These are phyloP conservation scores for Psilocybe azurescens DNA, from an alignment of 768 basidiomycete genomes.

Conservation along the genomic window DNA sequence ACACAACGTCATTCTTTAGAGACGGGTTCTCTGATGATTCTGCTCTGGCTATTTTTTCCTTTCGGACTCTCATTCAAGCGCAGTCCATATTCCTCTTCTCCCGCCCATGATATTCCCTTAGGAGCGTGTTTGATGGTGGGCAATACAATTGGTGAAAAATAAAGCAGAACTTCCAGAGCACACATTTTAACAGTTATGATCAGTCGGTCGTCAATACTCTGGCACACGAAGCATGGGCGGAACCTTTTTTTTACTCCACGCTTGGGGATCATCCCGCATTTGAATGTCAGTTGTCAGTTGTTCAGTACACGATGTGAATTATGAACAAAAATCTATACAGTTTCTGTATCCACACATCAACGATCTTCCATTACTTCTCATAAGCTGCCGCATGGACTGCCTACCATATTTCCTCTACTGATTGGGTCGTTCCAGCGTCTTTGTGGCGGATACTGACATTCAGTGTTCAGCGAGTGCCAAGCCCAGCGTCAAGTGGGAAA, in stretches of 20 bases:
- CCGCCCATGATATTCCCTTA: background rate
- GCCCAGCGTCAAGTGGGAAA: background rate
- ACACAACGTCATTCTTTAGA: background rate
- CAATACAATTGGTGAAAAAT: background rate
- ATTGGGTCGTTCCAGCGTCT: too few species aligned
- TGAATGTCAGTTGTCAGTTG: slow-evolving; percentile 4
- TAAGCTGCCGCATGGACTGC: background rate
- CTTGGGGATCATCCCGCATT: background rate
- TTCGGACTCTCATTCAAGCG: too few species aligned
- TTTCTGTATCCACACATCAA: background rate
- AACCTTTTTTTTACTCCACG: background rate
- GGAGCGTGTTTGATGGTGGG: background rate
- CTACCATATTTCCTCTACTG: background rate
- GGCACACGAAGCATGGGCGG: background rate
- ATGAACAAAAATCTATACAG: background rate
- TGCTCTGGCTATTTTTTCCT: background rate
- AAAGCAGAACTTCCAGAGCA: background rate
- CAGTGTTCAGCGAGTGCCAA: background rate
- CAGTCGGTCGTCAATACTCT: background rate
- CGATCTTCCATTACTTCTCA: background rate
- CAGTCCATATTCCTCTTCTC: background rate
- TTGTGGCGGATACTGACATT: too few species aligned
- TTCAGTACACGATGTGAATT: background rate
- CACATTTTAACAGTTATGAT: background rate
- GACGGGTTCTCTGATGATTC: background rate